Conservation (phyloP, 2,329 filamentous ascomycete genomes). For the Amesomyces nigricolor region DNA sequence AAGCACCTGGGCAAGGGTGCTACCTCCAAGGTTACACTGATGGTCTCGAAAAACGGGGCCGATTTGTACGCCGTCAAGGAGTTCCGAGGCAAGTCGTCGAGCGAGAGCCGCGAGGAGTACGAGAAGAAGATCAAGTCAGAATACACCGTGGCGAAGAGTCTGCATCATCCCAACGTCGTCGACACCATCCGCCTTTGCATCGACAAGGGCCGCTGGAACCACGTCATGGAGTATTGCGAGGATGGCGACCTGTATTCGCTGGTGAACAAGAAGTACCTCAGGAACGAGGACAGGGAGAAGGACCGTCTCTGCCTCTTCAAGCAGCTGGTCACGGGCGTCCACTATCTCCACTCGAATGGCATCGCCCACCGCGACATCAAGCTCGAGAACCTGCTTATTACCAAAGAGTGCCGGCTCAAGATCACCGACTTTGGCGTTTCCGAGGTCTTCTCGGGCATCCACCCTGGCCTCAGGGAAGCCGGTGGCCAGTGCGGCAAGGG, state of each 20-base stretch:
- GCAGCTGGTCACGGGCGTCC: conserved; percentile 75
- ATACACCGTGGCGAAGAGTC: conserved; percentile 78
- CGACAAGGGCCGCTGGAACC: conserved; percentile 72
- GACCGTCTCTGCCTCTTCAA: conserved; percentile 85
- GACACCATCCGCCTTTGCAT: conserved; percentile 72
- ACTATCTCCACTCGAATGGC: conserved; percentile 75
- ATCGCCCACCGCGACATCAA: conserved; percentile 91
- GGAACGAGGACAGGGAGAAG: conserved; percentile 54
- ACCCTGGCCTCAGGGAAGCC: conserved; percentile 69
- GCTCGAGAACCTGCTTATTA: conserved; percentile 77
- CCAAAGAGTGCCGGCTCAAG: conserved; percentile 74
- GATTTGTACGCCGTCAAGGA: conserved; percentile 83
- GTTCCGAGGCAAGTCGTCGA: conserved; percentile 66
- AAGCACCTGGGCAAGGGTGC: conserved; percentile 77
- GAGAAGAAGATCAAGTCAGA: conserved; percentile 88
- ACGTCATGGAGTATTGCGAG: conserved; percentile 89
- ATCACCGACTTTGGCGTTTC: conserved; percentile 90
- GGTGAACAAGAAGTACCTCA: conserved; percentile 66
- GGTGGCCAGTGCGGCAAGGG: conserved; percentile 67
- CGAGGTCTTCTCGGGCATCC: conserved; percentile 75
- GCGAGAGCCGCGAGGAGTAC: conserved; percentile 69
- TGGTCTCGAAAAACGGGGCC: conserved; percentile 60
- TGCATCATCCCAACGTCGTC: conserved; percentile 83
- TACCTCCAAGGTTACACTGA: conserved; percentile 75
- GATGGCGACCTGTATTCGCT: conserved; percentile 75